phyloP scores from a whole-genome alignment of 2,329 filamentous ascomycete genomes.

The Neonectria hederae region DNA sequence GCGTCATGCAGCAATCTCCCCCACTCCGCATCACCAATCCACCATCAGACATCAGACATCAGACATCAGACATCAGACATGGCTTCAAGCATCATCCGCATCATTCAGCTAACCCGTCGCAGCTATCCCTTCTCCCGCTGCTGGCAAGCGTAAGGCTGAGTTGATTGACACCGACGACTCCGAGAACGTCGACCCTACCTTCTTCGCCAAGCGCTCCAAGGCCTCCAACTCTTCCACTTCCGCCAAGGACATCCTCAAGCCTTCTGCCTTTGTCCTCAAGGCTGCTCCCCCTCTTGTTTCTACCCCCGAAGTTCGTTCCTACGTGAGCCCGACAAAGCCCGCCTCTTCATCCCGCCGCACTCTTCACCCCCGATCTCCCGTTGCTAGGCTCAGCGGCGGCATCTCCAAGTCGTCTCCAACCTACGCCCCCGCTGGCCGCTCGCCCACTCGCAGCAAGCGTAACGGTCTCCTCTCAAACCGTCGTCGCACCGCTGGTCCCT shows the following conservation, averaged over 20 bases:
- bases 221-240: constrained; percentile 51
- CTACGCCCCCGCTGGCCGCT: constrained; percentile 80
- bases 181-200: constrained; percentile 69
- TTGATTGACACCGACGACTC: constrained; percentile 61
- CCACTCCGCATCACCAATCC: constrained; percentile 16
- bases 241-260: constrained; percentile 60
- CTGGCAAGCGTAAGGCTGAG: constrained; percentile 68
- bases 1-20: constrained; percentile 17
- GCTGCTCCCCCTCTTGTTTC: constrained; percentile 48
- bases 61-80: background rate
- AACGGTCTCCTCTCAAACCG: constrained; percentile 74
- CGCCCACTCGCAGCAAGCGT: constrained; percentile 76
- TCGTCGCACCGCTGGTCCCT: constrained; percentile 69
- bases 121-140: constrained; percentile 54
- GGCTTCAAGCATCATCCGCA: background rate
- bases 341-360: constrained; percentile 52
- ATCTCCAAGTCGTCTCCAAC: constrained; percentile 62
- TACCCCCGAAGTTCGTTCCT: constrained; percentile 43
- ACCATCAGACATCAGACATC: background rate
- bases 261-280: constrained; percentile 58
- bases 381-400: constrained; percentile 55
- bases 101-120: constrained; percentile 26
- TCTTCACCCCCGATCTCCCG: constrained; percentile 64
- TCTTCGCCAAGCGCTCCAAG: constrained; percentile 68
- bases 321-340: constrained; percentile 46